These are phyloP conservation scores for Murraya koenigii DNA, from an alignment of 345 rosid genomes.

Conservation along the genomic window DNA sequence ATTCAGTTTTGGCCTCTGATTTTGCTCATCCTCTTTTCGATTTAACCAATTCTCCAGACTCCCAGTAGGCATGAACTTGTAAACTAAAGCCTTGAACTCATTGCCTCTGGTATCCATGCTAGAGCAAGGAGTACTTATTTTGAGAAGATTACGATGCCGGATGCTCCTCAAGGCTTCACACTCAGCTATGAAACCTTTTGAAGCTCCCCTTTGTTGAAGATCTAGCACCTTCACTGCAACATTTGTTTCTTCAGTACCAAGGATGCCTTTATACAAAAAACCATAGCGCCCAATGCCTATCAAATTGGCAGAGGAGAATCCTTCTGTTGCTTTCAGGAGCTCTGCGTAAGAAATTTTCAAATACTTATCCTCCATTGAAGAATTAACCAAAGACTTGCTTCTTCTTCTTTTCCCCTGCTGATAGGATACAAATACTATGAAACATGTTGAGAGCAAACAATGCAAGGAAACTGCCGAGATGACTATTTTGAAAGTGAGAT, in stretches of 20 bases:
- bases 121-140: constrained; percentile 20
- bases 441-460: neutral
- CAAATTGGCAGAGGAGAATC: neutral
- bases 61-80: constrained; percentile 29
- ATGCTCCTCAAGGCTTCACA: constrained; percentile 24
- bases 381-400: neutral
- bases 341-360: neutral
- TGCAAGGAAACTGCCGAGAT: neutral
- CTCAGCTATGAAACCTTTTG: constrained; percentile 26
- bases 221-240: constrained; percentile 27
- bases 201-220: constrained; percentile 25
- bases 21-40: neutral
- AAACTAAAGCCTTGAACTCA: constrained; percentile 29
- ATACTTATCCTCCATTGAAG: neutral
- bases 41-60: constrained; percentile 25
- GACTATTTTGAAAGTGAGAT: neutral
- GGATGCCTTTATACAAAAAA: constrained; percentile 12
- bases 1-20: neutral
- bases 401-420: neutral
- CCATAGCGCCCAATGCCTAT: neutral
- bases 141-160: constrained; percentile 25
- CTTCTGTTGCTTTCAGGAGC: neutral
- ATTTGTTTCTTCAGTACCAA: neutral
- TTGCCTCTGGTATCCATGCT: constrained; percentile 22
- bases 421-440: neutral